A percentile compares a stretch with the other conserved stretches of the same genome.
Conservation (phyloP, 768 basidiomycete genomes). For the Rhizopogon salebrosus region DNA sequence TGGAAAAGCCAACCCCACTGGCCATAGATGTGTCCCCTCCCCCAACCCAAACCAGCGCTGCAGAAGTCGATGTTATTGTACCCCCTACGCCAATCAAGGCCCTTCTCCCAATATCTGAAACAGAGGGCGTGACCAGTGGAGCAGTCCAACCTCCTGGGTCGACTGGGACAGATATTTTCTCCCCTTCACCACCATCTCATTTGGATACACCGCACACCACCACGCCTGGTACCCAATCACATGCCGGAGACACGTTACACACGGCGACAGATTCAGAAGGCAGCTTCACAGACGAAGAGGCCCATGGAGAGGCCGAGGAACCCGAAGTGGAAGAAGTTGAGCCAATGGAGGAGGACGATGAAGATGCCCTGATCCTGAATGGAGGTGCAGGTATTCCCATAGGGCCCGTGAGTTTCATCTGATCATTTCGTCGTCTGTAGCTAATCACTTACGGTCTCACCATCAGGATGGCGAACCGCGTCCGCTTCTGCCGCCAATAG, state of each 20-base stretch:
- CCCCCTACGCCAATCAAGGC: conserved; percentile 44
- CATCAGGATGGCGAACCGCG: conserved; percentile 77
- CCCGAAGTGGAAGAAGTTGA: conserved; percentile 56
- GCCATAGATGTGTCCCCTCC: conserved; percentile 11
- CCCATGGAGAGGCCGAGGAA: conserved; percentile 65
- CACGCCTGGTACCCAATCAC: conserved; percentile 19
- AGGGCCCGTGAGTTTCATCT: conserved; percentile 63
- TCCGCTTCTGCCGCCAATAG: conserved; percentile 84
- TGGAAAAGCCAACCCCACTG: conserved; percentile 35
- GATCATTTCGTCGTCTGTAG: not conserved
- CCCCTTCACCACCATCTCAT: conserved; percentile 20
- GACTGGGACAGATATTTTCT: conserved; percentile 40
- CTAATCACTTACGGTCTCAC: conserved; percentile 3
- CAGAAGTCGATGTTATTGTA: conserved; percentile 35
- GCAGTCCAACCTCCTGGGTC: conserved; percentile 91
- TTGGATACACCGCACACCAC: conserved; percentile 20
- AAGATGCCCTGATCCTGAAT: conserved; percentile 81
- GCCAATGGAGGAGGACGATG: conserved; percentile 76
- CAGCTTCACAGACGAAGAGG: conserved; percentile 58
- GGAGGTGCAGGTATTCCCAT: conserved; percentile 95
- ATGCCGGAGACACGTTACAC: conserved; percentile 25
- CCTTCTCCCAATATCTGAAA: conserved; percentile 61
- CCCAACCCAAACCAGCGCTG: conserved; percentile 13
- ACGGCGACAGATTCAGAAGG: conserved; percentile 28
- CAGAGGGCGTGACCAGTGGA: conserved; percentile 85